A percentile compares a stretch with the other conserved stretches of the same genome.
phyloP scores from a whole-genome alignment of 2,329 filamentous ascomycete species.

The Claviceps sorghi region DNA sequence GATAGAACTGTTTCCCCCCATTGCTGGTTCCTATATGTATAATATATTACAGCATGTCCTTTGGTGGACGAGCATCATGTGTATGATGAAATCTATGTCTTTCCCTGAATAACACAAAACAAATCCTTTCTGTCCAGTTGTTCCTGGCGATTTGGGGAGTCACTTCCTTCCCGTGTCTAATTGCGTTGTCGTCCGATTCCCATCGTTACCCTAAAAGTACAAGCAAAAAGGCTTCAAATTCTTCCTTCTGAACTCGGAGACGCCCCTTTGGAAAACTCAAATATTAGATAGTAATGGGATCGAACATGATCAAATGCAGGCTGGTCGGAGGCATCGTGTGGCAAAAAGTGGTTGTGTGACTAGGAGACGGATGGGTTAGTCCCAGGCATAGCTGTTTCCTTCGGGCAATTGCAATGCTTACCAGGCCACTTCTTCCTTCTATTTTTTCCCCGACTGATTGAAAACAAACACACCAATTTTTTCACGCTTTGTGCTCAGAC shows the following conservation, averaged over 20 bases:
- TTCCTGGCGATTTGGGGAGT: background rate
- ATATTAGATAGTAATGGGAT: background rate
- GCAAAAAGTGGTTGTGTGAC: background rate
- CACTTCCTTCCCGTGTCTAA: background rate
- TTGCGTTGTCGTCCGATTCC: background rate
- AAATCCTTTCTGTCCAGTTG: background rate
- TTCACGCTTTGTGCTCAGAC: background rate
- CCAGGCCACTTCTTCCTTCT: background rate
- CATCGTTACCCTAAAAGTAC: background rate
- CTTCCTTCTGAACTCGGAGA: background rate
- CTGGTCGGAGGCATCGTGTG: slow-evolving; percentile 7
- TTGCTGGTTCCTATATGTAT: background rate
- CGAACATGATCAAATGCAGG: background rate
- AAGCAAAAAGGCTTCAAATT: background rate
- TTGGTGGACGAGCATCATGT: background rate
- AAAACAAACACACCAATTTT: background rate
- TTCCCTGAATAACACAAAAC: background rate
- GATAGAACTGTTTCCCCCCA: too few relatives aligned
- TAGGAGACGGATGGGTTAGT: background rate
- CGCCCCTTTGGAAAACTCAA: background rate
- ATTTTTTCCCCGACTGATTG: background rate
- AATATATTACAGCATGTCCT: background rate
- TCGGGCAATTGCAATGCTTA: background rate
- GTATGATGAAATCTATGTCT: background rate
- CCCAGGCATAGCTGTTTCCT: background rate